Conservation (phyloP, 2,329 filamentous ascomycete species). For the Aspergillus brunneoviolaceus region DNA sequence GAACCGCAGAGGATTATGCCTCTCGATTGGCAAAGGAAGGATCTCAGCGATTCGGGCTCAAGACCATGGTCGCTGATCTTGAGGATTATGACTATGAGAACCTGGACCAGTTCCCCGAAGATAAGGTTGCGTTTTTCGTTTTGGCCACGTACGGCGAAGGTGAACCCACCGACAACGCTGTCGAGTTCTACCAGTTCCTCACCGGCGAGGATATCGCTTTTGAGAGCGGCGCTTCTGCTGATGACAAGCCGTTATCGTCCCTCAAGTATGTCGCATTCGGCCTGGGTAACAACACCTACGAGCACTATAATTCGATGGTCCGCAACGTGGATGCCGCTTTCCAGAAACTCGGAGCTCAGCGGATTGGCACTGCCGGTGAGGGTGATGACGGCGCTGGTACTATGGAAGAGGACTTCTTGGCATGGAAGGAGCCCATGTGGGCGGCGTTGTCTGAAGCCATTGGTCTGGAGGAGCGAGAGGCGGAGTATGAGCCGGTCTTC, state of each 20-base stretch:
- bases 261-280: constrained; percentile 95
- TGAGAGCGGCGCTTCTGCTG: constrained; percentile 62
- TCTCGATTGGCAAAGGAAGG: constrained; percentile 95
- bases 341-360: constrained; percentile 75
- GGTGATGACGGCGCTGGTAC: constrained; percentile 97
- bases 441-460: constrained; percentile 76
- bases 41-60: constrained; percentile 90
- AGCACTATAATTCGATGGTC: constrained; percentile 99
- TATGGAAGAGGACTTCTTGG: constrained; percentile 98
- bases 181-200: constrained; percentile 98
- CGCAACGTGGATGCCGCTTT: constrained; percentile 83
- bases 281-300: constrained; percentile 98
- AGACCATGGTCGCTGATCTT: constrained; percentile 96
- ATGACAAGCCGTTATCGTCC: constrained; percentile 72
- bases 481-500: constrained; percentile 92
- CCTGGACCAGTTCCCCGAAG: constrained; percentile 79
- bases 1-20: constrained; percentile 97
- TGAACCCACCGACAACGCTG: constrained; percentile 96
- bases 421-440: constrained; percentile 99
- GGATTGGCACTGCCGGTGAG: constrained; percentile 86
- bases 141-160: constrained; percentile 97
- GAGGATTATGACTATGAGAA: constrained; percentile 98
- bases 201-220: constrained; percentile 78
- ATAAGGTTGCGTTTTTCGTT: constrained; percentile 93
- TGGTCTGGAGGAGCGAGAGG: constrained; percentile 90